phyloP scores from a whole-genome alignment of 176 grass and related monocot species.

The Oryza rufipogon region DNA sequence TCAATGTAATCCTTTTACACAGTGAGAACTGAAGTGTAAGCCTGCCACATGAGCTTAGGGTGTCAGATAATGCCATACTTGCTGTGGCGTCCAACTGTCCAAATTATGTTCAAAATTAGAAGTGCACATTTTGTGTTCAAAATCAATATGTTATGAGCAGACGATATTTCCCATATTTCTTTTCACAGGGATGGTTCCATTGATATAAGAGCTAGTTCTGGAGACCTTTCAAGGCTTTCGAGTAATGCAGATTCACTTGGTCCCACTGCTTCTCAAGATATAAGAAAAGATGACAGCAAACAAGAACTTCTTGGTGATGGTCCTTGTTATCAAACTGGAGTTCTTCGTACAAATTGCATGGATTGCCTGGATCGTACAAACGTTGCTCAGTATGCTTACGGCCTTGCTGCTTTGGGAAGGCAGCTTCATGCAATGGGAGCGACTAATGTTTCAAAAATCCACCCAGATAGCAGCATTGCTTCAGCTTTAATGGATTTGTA shows the following conservation, averaged over 20 bases:
- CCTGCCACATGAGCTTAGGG: too few species aligned
- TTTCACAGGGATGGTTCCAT: slow-evolving; percentile 56
- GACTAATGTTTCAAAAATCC: slow-evolving; percentile 78
- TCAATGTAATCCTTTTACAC: background rate
- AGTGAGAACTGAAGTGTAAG: too few species aligned
- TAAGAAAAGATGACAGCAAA: slow-evolving; percentile 47
- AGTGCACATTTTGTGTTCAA: background rate
- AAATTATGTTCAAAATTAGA: background rate
- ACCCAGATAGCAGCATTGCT: slow-evolving; percentile 87
- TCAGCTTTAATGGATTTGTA: slow-evolving; percentile 97
- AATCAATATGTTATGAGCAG: slow-evolving; percentile 8
- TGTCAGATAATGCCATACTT: background rate
- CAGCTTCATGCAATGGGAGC: slow-evolving; percentile 90
- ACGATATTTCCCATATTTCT: slow-evolving; percentile 31
- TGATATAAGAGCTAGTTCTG: slow-evolving; percentile 74
- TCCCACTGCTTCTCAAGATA: slow-evolving; percentile 45
- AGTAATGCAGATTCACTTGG: slow-evolving; percentile 56
- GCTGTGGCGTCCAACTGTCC: background rate
- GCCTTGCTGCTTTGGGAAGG: slow-evolving; percentile 81
- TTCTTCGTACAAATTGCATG: slow-evolving; percentile 97
- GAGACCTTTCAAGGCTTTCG: slow-evolving; percentile 73
- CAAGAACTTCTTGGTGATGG: slow-evolving; percentile 40
- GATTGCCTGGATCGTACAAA: slow-evolving; percentile 97
- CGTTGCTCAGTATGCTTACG: slow-evolving; percentile 97
- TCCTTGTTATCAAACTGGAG: slow-evolving; percentile 81